Conservation (phyloP, 805 yeast genomes). For the Metschnikowia aberdeeniae region DNA sequence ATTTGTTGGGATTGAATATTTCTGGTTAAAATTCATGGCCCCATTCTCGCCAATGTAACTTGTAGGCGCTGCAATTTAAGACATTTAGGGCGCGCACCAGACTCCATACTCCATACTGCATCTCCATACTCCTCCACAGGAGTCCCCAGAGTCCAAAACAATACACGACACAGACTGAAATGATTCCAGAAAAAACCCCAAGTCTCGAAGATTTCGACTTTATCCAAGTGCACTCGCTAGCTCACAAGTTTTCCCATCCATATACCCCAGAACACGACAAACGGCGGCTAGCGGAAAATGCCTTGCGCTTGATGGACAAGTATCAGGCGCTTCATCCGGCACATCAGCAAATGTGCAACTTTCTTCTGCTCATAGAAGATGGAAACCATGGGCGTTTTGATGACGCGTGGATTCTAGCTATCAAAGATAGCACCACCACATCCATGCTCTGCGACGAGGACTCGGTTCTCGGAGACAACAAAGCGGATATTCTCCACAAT, state of each 20-base stretch:
- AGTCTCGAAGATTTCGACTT: slow-evolving; percentile 6
- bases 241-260: slow-evolving; percentile 7
- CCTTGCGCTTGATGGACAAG: slow-evolving; percentile 23
- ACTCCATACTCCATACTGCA: no score
- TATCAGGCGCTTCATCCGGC: slow-evolving; percentile 22
- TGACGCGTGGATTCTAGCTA: slow-evolving; percentile 9
- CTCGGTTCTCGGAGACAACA: slow-evolving; percentile 7
- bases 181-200: background rate
- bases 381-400: slow-evolving; percentile 4
- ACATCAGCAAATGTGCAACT: slow-evolving; percentile 2
- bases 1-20: no score
- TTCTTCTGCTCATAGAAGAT: background rate
- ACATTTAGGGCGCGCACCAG: no score
- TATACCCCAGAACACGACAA: slow-evolving; percentile 1
- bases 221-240: slow-evolving; percentile 11
- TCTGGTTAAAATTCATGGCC: no score
- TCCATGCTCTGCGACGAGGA: slow-evolving; percentile 9
- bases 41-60: no score
- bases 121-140: background rate
- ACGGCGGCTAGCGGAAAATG: slow-evolving; percentile 4
- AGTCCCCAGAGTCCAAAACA: no score
- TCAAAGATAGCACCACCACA: slow-evolving; percentile 3
- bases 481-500: slow-evolving; percentile 4
- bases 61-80: no score
- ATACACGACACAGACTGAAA: background rate